Base-by-base conservation (phyloP, 208 protist genomes). In the Leishmania martiniquensis region DNA sequence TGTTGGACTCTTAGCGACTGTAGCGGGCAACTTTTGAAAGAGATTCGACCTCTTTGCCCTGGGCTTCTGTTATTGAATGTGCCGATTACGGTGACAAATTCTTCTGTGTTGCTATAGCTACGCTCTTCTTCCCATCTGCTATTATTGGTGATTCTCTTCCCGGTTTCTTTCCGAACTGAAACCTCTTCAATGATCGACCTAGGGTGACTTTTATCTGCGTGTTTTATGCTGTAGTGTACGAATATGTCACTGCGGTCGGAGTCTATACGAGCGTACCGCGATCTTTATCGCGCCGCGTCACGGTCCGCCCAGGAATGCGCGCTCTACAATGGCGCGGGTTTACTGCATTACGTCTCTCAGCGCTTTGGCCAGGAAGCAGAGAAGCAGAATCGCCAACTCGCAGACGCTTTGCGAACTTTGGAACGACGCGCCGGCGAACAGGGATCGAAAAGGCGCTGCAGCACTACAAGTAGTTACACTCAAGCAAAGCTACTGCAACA, bases 241-340 rank as follows among this genome's bases (percentile, higher is more conserved):
- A 29, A 45, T 29, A 92, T 92, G 89, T 90, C 89, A 13, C 57
- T 92, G 25, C 78, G 89, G 1, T 34, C 20, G 20, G 89, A 87
- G 60, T 89, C 86, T 3, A 69, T 90, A 42, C 34, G 85, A 47
- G 90, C 86, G 12, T 96, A 94, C 71, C 84, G 89, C 73, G 71
- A 81, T 7, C 78, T 96, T 9, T 84, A 90, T 29, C 60, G 81
- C 22, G 85, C 82, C 2, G 85, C 85, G 13, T 65, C 81, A 17
- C 44, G 72, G 59, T 81, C 88, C 1, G 59, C 89, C 0, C 65
- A 73, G 1, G 78, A 91, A 34, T 94, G 92, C 72, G 69, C 78
- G 15, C 77, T 96, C 29, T 70, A 90, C 75, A 91, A 92, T 66
- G 60, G 51, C 1, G 70, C 72, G 1, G 92, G 90, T 0, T 76